These are phyloP conservation scores for Spergularia bocconei DNA, from an alignment of 148 eudicot species.

Conservation along the genomic window DNA sequence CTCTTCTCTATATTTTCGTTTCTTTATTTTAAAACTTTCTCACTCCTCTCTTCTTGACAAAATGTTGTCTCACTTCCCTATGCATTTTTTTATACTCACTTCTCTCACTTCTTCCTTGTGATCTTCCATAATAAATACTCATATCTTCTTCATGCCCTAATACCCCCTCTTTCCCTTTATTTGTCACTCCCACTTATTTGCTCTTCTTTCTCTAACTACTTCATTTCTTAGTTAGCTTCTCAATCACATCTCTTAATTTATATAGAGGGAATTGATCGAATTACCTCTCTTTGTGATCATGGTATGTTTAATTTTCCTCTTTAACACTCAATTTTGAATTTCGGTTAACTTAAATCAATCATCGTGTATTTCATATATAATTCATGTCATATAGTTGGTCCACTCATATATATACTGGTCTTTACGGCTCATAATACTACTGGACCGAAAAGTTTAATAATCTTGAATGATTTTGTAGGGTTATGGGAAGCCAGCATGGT, in stretches of 20 bases:
- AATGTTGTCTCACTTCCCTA: slow-evolving; percentile 58
- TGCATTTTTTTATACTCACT: slow-evolving; percentile 31
- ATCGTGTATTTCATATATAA: background rate
- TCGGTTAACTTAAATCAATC: background rate
- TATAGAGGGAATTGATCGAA: background rate
- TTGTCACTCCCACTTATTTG: slow-evolving; percentile 12
- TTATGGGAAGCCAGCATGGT: slow-evolving; percentile 83
- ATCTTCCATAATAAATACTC: slow-evolving; percentile 68
- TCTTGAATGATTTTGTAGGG: slow-evolving; percentile 36
- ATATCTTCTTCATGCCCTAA: slow-evolving; percentile 36
- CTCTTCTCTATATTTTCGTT: background rate
- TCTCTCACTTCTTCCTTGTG: slow-evolving; percentile 36
- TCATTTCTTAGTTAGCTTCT: background rate
- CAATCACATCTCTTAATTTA: background rate
- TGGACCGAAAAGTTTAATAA: background rate
- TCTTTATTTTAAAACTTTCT: slow-evolving; percentile 8
- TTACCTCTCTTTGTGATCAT: slow-evolving; percentile 39
- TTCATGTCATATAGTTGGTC: background rate
- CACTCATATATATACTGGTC: background rate
- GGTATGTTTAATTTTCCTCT: slow-evolving; percentile 37
- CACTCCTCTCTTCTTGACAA: slow-evolving; percentile 41
- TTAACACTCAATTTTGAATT: background rate
- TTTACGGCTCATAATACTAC: background rate
- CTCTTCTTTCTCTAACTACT: background rate
- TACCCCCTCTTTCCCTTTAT: slow-evolving; percentile 28